phyloP scores from a whole-genome alignment of 371 early-diverging fungal species.

The Rhizopus arrhizus region DNA sequence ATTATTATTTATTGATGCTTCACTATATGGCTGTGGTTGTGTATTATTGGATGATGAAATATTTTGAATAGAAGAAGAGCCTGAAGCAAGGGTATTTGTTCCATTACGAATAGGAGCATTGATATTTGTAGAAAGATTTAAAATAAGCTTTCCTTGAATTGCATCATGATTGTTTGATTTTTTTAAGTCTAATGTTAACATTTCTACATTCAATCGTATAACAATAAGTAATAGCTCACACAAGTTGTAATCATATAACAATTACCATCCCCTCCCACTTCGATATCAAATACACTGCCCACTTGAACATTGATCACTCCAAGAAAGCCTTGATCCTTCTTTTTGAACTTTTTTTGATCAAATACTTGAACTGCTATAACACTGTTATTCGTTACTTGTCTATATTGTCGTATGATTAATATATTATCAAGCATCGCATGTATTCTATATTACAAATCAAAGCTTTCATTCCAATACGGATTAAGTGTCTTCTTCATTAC shows the following conservation, averaged over 20 bases:
- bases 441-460: constrained; percentile 57
- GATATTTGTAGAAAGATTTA: constrained; percentile 71
- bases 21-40: constrained; percentile 12
- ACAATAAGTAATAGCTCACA: constrained; percentile 1
- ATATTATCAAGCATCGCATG: background rate
- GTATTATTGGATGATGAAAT: constrained; percentile 24
- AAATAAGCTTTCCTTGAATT: constrained; percentile 84
- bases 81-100: constrained; percentile 44
- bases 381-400: constrained; percentile 72
- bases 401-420: constrained; percentile 22
- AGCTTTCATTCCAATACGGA: constrained; percentile 84
- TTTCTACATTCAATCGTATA: constrained; percentile 57
- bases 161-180: constrained; percentile 79
- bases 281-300: constrained; percentile 76
- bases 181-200: constrained; percentile 84
- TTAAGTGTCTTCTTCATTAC: constrained; percentile 77
- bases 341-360: constrained; percentile 95
- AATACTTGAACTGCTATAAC: constrained; percentile 93
- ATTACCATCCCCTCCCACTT: constrained; percentile 72
- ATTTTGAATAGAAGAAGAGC: constrained; percentile 28
- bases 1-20: background rate
- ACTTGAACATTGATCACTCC: constrained; percentile 91
- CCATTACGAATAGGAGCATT: constrained; percentile 47
- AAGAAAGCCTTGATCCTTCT: constrained; percentile 91
- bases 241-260: background rate